These are phyloP conservation scores for Juglanconis sp. DNA, from an alignment of 2,329 filamentous ascomycete species.

Conservation along the genomic window DNA sequence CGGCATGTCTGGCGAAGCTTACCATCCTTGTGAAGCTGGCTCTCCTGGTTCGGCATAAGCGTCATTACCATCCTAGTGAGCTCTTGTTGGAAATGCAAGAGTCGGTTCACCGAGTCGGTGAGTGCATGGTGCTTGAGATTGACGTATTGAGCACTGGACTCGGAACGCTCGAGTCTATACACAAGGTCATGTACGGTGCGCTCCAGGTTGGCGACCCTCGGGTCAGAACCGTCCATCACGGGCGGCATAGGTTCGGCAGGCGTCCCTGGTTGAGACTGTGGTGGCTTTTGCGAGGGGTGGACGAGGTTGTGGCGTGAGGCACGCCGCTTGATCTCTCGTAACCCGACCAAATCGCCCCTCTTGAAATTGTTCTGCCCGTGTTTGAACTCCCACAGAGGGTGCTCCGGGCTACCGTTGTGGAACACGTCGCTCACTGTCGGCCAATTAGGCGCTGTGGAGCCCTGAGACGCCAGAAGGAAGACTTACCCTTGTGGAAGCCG, in stretches of 20 bases:
- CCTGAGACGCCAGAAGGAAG: background rate
- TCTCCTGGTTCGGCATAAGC: constrained; percentile 67
- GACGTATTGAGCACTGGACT: constrained; percentile 78
- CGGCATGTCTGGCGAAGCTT: constrained; percentile 35
- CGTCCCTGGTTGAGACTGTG: constrained; percentile 76
- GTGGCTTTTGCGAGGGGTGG: constrained; percentile 80
- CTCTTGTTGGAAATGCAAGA: constrained; percentile 77
- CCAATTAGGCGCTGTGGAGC: constrained; percentile 22
- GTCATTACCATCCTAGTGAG: constrained; percentile 72
- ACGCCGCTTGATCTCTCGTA: constrained; percentile 92
- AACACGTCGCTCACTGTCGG: constrained; percentile 90
- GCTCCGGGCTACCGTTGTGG: constrained; percentile 89
- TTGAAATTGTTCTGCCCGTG: constrained; percentile 98
- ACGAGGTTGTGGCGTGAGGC: constrained; percentile 91
- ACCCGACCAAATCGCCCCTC: constrained; percentile 82
- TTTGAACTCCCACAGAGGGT: constrained; percentile 97
- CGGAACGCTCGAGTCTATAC: constrained; percentile 71
- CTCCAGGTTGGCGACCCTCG: constrained; percentile 71
- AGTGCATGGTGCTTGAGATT: constrained; percentile 78
- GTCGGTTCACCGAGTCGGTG: constrained; percentile 72
- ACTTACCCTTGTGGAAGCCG: constrained; percentile 92
- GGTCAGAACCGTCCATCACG: constrained; percentile 71
- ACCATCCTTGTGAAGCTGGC: constrained; percentile 79
- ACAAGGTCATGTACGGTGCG: constrained; percentile 80
- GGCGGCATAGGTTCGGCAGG: constrained; percentile 75